Base-by-base conservation (phyloP, 345 rosid genomes). In the Brassica nigra region DNA sequence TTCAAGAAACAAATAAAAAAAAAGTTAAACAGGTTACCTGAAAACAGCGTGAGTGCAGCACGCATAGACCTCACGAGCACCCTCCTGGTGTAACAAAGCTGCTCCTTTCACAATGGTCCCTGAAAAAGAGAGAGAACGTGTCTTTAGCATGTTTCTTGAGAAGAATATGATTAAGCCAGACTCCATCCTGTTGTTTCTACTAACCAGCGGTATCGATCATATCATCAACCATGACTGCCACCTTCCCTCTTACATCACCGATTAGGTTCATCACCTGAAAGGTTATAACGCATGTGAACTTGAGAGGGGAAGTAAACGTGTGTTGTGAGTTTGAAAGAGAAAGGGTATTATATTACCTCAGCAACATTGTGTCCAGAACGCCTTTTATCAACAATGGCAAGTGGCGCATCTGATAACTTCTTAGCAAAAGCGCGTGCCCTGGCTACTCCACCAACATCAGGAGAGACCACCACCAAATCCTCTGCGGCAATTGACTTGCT, bases 371-470 rank as follows among this genome's bases (percentile, higher is more conserved):
- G 99, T 33, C 92, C 99, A 18, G 90, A 93, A 27, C 97, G 99
- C 75, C 99, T 90, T 88, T 95, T 92, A 87, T 95, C 99, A 23
- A 95, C 99, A 80, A 95, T 92, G 66, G 99, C 99, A 69, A 95
- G 87, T 23, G 99, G 99, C 6, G 99, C 99, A 83, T 92, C 97
- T 0, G 97, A 92, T 68, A 95, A 79, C 64, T 92, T 95, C 83
- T 95, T 95, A 15, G 99, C 97, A 81, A 95, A 95, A 68, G 97
- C 88, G 10, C 97, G 97, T 75, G 99, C 99, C 63, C 99, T 87
- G n/a, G 99, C 99, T 52, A 92, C 97, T 76, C 99, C 99, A 71
- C 99, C 99, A 75, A 95, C 99, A 79, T 95, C 99, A 76, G 99
- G 99, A 30, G 99, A 95, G 83, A 95, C 99, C 70, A 95, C 99